phyloP scores from a whole-genome alignment of 139 green algal species.

The Coelastrella sp. region DNA sequence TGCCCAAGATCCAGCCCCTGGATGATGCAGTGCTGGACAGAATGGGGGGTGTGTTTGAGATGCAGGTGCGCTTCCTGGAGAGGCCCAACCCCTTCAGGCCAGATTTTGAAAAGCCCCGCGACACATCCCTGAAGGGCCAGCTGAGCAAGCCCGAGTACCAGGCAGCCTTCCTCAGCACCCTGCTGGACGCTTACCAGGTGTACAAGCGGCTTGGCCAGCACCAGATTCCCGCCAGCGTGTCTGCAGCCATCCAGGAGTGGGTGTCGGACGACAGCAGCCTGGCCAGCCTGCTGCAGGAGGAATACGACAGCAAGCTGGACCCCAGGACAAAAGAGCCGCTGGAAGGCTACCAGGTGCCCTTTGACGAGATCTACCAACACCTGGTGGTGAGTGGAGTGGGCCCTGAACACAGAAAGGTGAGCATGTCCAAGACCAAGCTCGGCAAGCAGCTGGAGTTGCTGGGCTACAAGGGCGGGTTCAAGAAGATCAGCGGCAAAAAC shows the following conservation, averaged over 20 bases:
- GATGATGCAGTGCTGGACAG: conserved; percentile 27
- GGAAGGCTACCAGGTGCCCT: not conserved
- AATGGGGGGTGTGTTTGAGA: conserved; percentile 12
- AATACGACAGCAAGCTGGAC: not conserved
- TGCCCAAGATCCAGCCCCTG: conserved; percentile 21
- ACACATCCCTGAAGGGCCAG: not conserved
- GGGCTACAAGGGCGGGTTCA: not conserved
- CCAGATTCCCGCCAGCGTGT: not conserved
- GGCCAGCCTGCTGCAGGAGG: not conserved
- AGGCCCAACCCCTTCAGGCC: conserved; percentile 26
- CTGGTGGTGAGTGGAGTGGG: conserved; percentile 6
- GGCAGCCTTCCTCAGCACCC: conserved; percentile 3
- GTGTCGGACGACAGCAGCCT: not conserved
- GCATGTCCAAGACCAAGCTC: not conserved
- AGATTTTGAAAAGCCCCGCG: conserved; percentile 8
- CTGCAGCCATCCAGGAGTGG: not conserved
- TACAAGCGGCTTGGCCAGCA: not conserved
- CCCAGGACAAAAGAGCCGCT: not conserved
- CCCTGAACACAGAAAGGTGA: not conserved
- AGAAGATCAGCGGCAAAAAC: not conserved
- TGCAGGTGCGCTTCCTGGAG: conserved; percentile 7
- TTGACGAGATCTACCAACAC: not conserved
- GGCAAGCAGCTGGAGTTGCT: not conserved
- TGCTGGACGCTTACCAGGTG: conserved; percentile 8
- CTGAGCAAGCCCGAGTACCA: conserved; percentile 1